These are phyloP conservation scores for Penicillium sp. DNA, from an alignment of 2,329 filamentous ascomycete genomes.

Conservation along the genomic window DNA sequence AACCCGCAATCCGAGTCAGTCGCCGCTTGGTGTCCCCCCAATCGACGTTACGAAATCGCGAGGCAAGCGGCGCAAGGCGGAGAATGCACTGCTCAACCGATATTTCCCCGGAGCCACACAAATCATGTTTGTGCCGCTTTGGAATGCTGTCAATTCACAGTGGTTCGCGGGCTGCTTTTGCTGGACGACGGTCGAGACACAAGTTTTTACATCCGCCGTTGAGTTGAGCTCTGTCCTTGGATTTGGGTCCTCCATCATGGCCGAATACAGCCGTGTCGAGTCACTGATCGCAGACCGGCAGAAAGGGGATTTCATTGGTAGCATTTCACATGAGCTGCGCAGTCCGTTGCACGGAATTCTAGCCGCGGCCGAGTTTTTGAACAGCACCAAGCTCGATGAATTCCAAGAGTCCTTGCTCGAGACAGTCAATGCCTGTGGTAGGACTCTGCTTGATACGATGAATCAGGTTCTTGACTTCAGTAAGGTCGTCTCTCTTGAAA, in stretches of 20 bases:
- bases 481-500: slow-evolving; percentile 47
- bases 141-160: slow-evolving; percentile 47
- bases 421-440: slow-evolving; percentile 41
- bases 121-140: slow-evolving; percentile 50
- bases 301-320: slow-evolving; percentile 44
- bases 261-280: slow-evolving; percentile 42
- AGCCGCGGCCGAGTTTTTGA: slow-evolving; percentile 41
- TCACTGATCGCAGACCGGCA: slow-evolving; percentile 42
- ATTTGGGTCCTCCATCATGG: slow-evolving; percentile 43
- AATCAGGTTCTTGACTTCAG: slow-evolving; percentile 48
- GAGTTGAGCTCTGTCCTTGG: slow-evolving; percentile 41
- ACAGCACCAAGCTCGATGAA: slow-evolving; percentile 37
- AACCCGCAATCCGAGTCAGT: slow-evolving; percentile 10
- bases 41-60: slow-evolving; percentile 20
- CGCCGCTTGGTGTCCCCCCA: slow-evolving; percentile 2
- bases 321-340: slow-evolving; percentile 43
- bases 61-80: slow-evolving; percentile 30
- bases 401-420: slow-evolving; percentile 40
- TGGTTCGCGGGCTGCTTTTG: slow-evolving; percentile 47
- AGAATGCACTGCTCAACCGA: slow-evolving; percentile 40
- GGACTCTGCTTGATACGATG: slow-evolving; percentile 43
- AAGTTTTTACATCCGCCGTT: slow-evolving; percentile 35
- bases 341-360: slow-evolving; percentile 44
- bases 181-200: slow-evolving; percentile 38
- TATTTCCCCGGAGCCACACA: slow-evolving; percentile 48